Evolutionary conservation across 805 yeast species (phyloP).

Genomic region (Schizosaccharomyces japonicus): DNA sequence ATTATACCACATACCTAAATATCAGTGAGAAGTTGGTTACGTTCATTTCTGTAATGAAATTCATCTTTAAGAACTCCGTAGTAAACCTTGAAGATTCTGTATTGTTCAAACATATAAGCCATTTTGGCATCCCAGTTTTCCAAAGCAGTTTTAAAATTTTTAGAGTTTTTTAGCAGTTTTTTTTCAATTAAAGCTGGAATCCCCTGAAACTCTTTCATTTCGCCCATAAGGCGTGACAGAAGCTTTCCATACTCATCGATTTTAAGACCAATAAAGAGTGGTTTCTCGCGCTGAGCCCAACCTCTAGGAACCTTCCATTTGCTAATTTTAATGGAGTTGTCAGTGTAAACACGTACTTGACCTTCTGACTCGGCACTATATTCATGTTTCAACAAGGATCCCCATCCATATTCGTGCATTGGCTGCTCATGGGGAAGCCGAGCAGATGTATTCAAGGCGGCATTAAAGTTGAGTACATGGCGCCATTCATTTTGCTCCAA

Average conservation of each 20-base stretch:
- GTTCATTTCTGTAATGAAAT: background rate
- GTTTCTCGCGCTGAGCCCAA: no score
- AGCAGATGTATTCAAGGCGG: background rate
- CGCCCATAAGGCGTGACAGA: no score
- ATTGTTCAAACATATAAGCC: background rate
- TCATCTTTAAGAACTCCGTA: background rate
- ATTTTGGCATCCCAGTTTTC: background rate
- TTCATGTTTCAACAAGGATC: background rate
- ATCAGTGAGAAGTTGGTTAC: no score
- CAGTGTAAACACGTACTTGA: no score
- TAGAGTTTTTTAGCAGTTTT: background rate
- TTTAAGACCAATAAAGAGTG: no score
- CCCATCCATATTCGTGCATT: conserved; percentile 1
- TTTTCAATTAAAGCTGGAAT: background rate
- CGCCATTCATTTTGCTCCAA: background rate
- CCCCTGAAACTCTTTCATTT: no score
- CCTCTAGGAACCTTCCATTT: no score
- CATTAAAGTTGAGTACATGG: background rate
- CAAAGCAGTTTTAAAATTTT: background rate
- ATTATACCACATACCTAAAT: no score
- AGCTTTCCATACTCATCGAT: no score
- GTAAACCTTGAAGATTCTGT: background rate
- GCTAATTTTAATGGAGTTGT: no score
- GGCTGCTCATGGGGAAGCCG: background rate
- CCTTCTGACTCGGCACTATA: no score